Conservation (phyloP, 257 asterid species). For the Solanum piurae region DNA sequence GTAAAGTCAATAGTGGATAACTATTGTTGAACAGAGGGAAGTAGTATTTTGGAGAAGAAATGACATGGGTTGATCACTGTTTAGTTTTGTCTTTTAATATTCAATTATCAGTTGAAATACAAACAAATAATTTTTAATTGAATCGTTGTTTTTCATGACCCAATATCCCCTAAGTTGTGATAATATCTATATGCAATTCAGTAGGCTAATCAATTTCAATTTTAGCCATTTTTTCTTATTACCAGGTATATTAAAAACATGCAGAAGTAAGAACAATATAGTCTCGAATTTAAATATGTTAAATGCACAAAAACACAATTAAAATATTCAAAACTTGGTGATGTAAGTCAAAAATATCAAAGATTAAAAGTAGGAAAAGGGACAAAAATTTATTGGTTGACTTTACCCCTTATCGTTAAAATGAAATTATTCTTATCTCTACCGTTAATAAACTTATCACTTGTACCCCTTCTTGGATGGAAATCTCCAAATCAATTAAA, state of each 20-base stretch:
- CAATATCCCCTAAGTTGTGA: neutral
- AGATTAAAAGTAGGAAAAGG: neutral
- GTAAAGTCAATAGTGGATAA: no score
- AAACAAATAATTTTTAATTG: neutral
- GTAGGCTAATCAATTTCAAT: neutral
- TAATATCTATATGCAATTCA: neutral
- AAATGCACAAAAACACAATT: neutral
- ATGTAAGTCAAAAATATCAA: neutral
- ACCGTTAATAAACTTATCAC: no score
- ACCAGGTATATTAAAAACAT: neutral
- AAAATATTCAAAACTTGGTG: neutral
- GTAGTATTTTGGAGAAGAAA: neutral
- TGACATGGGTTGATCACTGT: neutral
- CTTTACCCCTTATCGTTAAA: no score
- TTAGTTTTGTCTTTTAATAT: neutral
- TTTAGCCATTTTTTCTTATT: neutral
- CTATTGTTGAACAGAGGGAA: fast-evolving
- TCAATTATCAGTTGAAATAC: neutral
- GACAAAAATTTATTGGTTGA: no score
- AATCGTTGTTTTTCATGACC: neutral
- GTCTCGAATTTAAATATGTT: neutral
- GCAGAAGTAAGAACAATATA: neutral
- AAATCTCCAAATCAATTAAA: no score
- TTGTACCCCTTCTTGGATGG: no score
- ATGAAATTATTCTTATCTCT: no score